Percentiles rank a stretch among this genome's conserved stretches.
These are phyloP conservation scores for Tricholomella constricta DNA, from an alignment of 768 basidiomycete species.

Conservation along the genomic window DNA sequence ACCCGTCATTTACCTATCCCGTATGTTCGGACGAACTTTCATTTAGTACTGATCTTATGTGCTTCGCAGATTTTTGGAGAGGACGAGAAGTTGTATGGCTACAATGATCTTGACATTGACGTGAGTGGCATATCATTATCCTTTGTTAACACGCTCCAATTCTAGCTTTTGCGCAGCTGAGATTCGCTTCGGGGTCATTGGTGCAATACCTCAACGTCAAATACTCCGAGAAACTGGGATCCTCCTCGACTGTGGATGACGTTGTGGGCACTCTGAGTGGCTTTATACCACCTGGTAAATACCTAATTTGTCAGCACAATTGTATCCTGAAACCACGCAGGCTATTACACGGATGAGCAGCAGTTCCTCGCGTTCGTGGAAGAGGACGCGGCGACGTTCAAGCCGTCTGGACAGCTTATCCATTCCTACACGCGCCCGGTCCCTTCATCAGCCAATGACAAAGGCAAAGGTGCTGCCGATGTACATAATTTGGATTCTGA, in stretches of 20 bases:
- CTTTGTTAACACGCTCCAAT: background rate
- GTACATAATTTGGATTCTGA: conserved; percentile 43
- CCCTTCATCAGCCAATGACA: conserved; percentile 41
- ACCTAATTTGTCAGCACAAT: background rate
- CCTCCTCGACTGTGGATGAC: conserved; percentile 79
- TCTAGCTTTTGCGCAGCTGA: conserved; percentile 50
- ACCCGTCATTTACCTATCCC: conserved; percentile 93
- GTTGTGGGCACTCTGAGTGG: conserved; percentile 74
- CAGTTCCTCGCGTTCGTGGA: conserved; percentile 73
- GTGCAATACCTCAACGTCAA: conserved; percentile 70
- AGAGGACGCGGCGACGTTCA: conserved; percentile 76
- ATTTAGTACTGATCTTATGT: background rate
- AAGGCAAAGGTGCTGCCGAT: conserved; percentile 54
- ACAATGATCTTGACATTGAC: conserved; percentile 80
- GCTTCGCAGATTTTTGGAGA: conserved; percentile 83
- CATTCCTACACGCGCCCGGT: conserved; percentile 72
- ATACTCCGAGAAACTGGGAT: conserved; percentile 66
- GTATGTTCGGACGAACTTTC: conserved; percentile 42
- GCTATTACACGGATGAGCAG: conserved; percentile 67
- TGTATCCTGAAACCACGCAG: conserved; percentile 35
- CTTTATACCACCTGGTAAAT: conserved; percentile 74
- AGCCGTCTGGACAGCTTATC: conserved; percentile 74
- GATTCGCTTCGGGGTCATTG: conserved; percentile 87
- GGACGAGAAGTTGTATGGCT: conserved; percentile 95
- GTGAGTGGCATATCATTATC: conserved; percentile 44